Percentiles rank a stretch among this genome's conserved stretches.
phyloP scores from a whole-genome alignment of 495 filamentous ascomycete species.

The Staphylotrichum longicolle region DNA sequence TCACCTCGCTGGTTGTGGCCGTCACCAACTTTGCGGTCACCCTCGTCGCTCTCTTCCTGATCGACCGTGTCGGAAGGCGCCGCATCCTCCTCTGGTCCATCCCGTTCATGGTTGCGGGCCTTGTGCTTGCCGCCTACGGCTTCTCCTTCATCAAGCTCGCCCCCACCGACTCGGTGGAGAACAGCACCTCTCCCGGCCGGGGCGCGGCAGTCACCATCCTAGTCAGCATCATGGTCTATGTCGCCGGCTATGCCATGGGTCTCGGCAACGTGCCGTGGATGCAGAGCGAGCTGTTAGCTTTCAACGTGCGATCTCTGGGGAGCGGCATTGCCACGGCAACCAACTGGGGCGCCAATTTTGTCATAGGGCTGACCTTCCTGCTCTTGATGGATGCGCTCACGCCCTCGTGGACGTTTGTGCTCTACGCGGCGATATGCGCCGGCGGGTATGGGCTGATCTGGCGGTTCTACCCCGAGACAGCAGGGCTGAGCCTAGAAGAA shows the following conservation, averaged over 20 bases:
- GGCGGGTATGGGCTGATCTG: slow-evolving; percentile 65
- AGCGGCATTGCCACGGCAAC: slow-evolving; percentile 80
- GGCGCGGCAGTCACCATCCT: slow-evolving; percentile 58
- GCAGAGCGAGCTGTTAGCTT: slow-evolving; percentile 84
- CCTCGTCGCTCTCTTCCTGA: slow-evolving; percentile 67
- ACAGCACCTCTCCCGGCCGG: slow-evolving; percentile 24
- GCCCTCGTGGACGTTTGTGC: slow-evolving; percentile 72
- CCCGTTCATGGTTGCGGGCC: slow-evolving; percentile 74
- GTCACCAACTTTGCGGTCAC: slow-evolving; percentile 83
- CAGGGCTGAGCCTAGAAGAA: slow-evolving; percentile 76
- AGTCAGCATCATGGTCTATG: slow-evolving; percentile 73
- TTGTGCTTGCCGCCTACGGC: slow-evolving; percentile 62
- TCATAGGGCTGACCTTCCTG: slow-evolving; percentile 84
- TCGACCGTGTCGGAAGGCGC: slow-evolving; percentile 78
- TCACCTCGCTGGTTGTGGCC: slow-evolving; percentile 78
- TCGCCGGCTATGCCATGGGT: slow-evolving; percentile 81
- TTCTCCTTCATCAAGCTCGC: slow-evolving; percentile 61
- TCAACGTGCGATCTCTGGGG: slow-evolving; percentile 77
- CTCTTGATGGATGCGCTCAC: slow-evolving; percentile 77
- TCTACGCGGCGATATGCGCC: slow-evolving; percentile 69
- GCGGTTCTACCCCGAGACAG: slow-evolving; percentile 81
- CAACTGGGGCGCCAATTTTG: slow-evolving; percentile 85
- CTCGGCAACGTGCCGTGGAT: slow-evolving; percentile 93
- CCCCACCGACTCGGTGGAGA: slow-evolving; percentile 10
- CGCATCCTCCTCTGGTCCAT: slow-evolving; percentile 81